Evolutionary conservation across 1,139 yeast genomes (phyloP), one percentile per base, ranked within the genome.

Genomic region (Debaryomycetaceae sp.): DNA sequence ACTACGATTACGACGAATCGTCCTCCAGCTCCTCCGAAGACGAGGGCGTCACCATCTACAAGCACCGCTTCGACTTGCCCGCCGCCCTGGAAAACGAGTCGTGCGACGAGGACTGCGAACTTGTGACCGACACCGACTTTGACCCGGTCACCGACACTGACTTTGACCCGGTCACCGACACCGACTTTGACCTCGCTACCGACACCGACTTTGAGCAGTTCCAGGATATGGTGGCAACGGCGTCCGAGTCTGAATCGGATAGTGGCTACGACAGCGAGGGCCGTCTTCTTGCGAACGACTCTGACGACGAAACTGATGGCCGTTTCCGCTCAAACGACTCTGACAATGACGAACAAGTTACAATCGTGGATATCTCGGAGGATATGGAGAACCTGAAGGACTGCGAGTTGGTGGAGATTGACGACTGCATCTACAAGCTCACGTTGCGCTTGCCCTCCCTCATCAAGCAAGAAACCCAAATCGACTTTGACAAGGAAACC

Each of bases 301-400:
- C 26, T 8, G 16, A 13, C 14, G 12, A 24, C 12, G 26, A 24
- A 10, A 18, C 6, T 27, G 44, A 51, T 26, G n/a, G n/a, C n/a
- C n/a, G n/a, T n/a, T n/a, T n/a, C n/a, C n/a, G n/a, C n/a, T n/a
- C n/a, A n/a, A n/a, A n/a, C n/a, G 58, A 57, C 33, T 23, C 26
- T 4, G 48, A 45, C 28, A 45, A 47, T 10, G 68, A 60, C 23
- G 60, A 57, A 13, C 64, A 58, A 30, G 46, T 51, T 32, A 55
- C 52, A 30, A 45, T 63, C 20, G 57, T 63, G 36, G 70, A 64
- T 41, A 58, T 63, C 43, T 47, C 63, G 27, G 55, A 54, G 30
- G 71, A 64, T 42, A 57, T 64, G 40, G 58, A 53, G 35, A 50
- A 61, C 43, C 58, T 67, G 30, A 63, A 61, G 38, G 71, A 64